Conservation (phyloP, 495 filamentous ascomycete species). For the Trichoderma asperelloides region DNA sequence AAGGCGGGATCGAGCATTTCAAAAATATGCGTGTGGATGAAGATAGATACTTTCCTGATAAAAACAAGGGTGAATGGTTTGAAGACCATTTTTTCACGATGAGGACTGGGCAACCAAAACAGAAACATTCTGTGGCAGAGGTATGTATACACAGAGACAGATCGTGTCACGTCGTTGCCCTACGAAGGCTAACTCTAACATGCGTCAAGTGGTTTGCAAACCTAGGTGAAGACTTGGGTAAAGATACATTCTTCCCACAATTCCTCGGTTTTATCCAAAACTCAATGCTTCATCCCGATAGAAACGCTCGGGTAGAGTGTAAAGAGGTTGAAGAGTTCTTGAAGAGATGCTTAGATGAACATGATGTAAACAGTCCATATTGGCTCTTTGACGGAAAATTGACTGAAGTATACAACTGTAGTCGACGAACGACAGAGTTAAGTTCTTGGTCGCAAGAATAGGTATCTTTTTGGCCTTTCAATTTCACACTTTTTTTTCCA, state of each 20-base stretch:
- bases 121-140: neutral
- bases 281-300: neutral
- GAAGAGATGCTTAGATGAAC: neutral
- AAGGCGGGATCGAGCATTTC: neutral
- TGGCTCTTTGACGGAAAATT: neutral
- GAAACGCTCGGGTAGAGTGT: neutral
- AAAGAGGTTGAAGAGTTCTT: neutral
- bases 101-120: neutral
- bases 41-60: neutral
- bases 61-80: neutral
- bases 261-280: neutral
- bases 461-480: no score
- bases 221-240: neutral
- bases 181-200: neutral
- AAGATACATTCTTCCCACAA: neutral
- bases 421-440: neutral
- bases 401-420: neutral
- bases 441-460: neutral
- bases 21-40: neutral
- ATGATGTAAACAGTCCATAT: neutral
- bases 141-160: neutral
- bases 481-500: no score
- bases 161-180: no score
- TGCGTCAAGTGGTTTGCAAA: neutral
- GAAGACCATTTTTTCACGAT: neutral